Evolutionary conservation across 805 yeast species (phyloP), one percentile per base, ranked within the genome.

Genomic region (Kodamaea laetipori): DNA sequence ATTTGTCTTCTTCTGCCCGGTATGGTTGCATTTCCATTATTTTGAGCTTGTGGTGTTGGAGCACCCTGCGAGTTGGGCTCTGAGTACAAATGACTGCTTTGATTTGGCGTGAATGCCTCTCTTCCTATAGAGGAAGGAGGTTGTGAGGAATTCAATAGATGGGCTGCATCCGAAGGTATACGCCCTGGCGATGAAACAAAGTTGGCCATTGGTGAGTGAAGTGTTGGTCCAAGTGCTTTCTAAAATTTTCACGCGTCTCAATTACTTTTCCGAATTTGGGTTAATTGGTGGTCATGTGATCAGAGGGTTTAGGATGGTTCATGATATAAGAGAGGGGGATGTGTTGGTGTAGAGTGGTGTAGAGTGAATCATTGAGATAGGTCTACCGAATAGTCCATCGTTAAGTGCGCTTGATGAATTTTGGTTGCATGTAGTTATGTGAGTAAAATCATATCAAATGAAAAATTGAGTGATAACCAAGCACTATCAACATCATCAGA

Each of bases 1-100:
- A 78, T 73, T 46, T 83, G 69, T 47, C 79, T 77, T 56, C 84
- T 76, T 67, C 85, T 75, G 8, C 69, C 66, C 4, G 60, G 52
- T 7, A 52, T 54, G 8, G 54, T 52, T 6, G 58, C 41, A 6
- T 35, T 23, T 10, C 28, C 30, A 15, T 24, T 41, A 33, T 45
- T 37, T 44, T 24, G 43, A 41, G 19, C 44, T 23, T 8, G 49
- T 34, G 47, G 56, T 46, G 19, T 50, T 44, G 13, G 53, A 41
- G 27, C 54, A 8, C 47, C 47, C 27, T 47, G 60, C 16, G 52
- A 41, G 41, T 39, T 52, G 44, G 54, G 45, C 47, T 56, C 71
- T 45, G 67, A 62, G 54, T 37, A 61, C 47, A 58, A 50, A 33
- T 59, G 61, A 16, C 47, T 42, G 40, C 56, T 56, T 23, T 54